Evolutionary conservation across 2,329 filamentous ascomycete species (phyloP).

Genomic region (Arthrobotrys musiformis): DNA sequence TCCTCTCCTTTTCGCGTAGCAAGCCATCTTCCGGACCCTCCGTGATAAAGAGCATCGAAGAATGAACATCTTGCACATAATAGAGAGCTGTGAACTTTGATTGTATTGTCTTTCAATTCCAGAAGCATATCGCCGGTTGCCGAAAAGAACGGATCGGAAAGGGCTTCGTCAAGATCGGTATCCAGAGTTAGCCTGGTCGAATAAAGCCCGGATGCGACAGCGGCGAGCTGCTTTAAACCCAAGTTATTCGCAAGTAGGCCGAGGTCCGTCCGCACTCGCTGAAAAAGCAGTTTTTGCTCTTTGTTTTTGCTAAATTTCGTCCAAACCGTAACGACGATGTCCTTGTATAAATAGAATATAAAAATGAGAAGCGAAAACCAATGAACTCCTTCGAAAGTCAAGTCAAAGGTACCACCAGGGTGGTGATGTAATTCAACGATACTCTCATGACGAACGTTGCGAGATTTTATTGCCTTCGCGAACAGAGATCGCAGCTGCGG

Average conservation of each 20-base stretch:
- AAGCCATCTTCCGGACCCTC: slow-evolving; percentile 90
- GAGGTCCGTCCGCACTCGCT: slow-evolving; percentile 78
- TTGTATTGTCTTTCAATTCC: slow-evolving; percentile 76
- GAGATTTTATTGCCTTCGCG: slow-evolving; percentile 23
- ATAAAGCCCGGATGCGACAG: slow-evolving; percentile 74
- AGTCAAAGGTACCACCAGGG: slow-evolving; percentile 66
- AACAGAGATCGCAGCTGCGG: slow-evolving; percentile 61
- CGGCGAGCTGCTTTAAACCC: slow-evolving; percentile 73
- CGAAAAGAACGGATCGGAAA: slow-evolving; percentile 77
- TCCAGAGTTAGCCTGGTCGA: slow-evolving; percentile 32
- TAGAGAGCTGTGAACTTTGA: slow-evolving; percentile 79
- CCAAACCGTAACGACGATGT: slow-evolving; percentile 85
- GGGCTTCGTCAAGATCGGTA: slow-evolving; percentile 70
- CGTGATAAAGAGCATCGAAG: slow-evolving; percentile 88
- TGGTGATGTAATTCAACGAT: slow-evolving; percentile 52
- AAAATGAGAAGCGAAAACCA: slow-evolving; percentile 82
- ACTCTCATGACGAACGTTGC: slow-evolving; percentile 13
- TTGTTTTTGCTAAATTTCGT: slow-evolving; percentile 72
- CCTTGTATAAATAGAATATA: slow-evolving; percentile 81
- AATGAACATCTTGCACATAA: slow-evolving; percentile 88
- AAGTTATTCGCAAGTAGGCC: slow-evolving; percentile 31
- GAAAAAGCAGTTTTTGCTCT: slow-evolving; percentile 75
- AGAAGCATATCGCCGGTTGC: slow-evolving; percentile 75
- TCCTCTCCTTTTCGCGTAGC: slow-evolving; percentile 71
- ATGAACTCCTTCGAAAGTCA: slow-evolving; percentile 78